Conservation (phyloP, 2,329 filamentous ascomycete genomes). For the Colletotrichum truncatum region DNA sequence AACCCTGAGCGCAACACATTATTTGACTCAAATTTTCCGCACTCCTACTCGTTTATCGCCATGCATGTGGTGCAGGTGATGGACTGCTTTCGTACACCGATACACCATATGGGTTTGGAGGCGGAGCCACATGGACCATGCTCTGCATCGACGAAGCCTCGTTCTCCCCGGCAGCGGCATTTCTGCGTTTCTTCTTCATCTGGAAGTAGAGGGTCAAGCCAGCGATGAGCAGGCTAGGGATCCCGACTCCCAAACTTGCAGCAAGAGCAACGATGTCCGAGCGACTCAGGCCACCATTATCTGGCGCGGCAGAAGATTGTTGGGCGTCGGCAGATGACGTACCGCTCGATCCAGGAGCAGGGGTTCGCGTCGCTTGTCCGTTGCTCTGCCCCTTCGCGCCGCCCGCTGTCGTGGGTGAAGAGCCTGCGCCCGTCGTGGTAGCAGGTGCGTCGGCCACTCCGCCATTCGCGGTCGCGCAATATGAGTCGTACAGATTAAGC, state of each 20-base stretch:
- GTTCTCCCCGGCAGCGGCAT: neutral
- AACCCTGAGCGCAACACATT: no score
- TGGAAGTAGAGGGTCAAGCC: conserved; percentile 32
- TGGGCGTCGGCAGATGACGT: neutral
- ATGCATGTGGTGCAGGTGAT: neutral
- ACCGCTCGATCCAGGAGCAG: neutral
- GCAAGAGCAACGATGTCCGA: conserved; percentile 37
- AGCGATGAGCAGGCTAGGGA: conserved; percentile 45
- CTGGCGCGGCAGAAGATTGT: neutral
- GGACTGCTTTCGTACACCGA: neutral
- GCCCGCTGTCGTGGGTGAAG: neutral
- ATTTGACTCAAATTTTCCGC: no score
- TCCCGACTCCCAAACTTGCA: conserved; percentile 37
- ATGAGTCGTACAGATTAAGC: conserved; percentile 34
- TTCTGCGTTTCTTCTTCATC: conserved; percentile 32
- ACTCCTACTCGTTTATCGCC: no score
- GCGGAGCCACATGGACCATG: neutral
- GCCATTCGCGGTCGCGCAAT: conserved; percentile 37
- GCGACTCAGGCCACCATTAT: conserved; percentile 33
- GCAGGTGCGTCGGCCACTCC: conserved; percentile 14
- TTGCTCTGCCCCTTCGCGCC: neutral
- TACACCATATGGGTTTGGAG: neutral
- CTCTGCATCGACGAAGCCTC: neutral
- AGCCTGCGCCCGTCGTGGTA: neutral
- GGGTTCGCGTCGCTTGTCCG: neutral